Evolutionary conservation across 1,284 basidiomycete genomes (phyloP), one percentile per base, ranked within the genome.

Genomic region (Cryptococcus floricola): DNA sequence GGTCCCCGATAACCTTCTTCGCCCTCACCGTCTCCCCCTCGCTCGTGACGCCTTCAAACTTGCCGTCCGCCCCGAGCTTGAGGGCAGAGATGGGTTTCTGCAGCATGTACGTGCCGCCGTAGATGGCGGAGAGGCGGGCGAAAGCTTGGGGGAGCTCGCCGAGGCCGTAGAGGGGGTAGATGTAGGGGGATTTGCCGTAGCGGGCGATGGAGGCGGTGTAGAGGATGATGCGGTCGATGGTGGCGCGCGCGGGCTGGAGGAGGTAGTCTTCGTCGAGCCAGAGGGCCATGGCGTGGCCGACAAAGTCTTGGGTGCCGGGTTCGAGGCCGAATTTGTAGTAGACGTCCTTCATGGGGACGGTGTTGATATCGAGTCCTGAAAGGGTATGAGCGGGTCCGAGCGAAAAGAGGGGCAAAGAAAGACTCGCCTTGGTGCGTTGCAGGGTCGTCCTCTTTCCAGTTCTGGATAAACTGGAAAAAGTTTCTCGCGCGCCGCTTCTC

Each of bases 41-140:
- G 66, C 87, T 89, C 44, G 87, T 88, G 44, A 98, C 96, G 55
- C 96, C 95, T 52, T 89, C 83, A 69, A 99, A 98, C 75, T 89
- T 91, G 71, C 96, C 96, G 48, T 87, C 84, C 9, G 79, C 71
- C 71, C 88, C 89, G 50, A 88, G 88, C 59, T 97, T 87, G 69
- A 98, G 92, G 75, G 91, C 85, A 63, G 97, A 87, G 67, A 97
- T 88, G 57, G 82, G 82, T 81, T 98, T 98, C 82, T 98, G 93
- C 57, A 99, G 87, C 96, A 99, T 99, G 81, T 98, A 99, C 16
- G 96, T 99, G 52, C 96, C 96, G 53, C 96, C 96, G 76, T 99
- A 98, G 75, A 99, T 98, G 67, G 96, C 96, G 64, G 90, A 94
- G 56, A 98, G 83, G 73, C 96, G 92, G 16, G 96, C 96, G 73